These are phyloP conservation scores for Metschnikowia rubicola DNA, from an alignment of 805 yeast genomes.

Conservation along the genomic window DNA sequence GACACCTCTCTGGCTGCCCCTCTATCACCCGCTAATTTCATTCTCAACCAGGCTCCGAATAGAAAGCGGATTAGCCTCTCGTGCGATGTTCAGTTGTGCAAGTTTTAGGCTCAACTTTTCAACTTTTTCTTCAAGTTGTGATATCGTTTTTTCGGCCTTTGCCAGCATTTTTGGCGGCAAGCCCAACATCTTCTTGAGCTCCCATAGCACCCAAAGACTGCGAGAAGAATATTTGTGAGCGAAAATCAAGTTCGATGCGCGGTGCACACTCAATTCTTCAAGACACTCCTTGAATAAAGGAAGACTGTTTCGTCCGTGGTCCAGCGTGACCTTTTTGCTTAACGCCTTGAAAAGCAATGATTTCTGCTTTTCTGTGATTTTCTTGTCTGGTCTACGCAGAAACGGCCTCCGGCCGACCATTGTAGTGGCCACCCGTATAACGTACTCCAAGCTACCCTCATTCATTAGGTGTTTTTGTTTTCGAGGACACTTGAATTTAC, in stretches of 20 bases:
- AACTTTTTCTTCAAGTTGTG: background rate
- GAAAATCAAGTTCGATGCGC: constrained; percentile 27
- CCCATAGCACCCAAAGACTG: constrained; percentile 30
- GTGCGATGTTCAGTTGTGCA: too few relatives aligned
- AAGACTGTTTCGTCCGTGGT: constrained; percentile 9
- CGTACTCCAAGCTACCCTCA: constrained; percentile 10
- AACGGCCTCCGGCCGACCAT: constrained; percentile 1
- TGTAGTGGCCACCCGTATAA: constrained; percentile 3
- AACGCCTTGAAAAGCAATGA: background rate
- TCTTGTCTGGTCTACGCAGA: constrained; percentile 1
- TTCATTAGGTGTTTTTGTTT: background rate
- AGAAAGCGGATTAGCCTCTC: too few relatives aligned
- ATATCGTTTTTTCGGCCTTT: background rate
- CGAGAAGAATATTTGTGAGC: constrained; percentile 26
- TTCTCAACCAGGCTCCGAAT: too few relatives aligned
- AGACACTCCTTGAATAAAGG: constrained; percentile 13
- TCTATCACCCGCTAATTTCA: too few relatives aligned
- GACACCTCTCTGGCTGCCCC: too few relatives aligned
- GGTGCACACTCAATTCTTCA: constrained; percentile 4
- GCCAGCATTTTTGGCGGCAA: constrained; percentile 9
- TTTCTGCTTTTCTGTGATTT: constrained; percentile 13
- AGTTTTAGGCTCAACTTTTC: background rate
- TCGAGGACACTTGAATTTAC: constrained; percentile 22
- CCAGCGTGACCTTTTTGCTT: background rate
- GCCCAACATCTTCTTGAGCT: constrained; percentile 28